Evolutionary conservation across 2,329 filamentous ascomycete species (phyloP).

Genomic region (Alternaria rosae): DNA sequence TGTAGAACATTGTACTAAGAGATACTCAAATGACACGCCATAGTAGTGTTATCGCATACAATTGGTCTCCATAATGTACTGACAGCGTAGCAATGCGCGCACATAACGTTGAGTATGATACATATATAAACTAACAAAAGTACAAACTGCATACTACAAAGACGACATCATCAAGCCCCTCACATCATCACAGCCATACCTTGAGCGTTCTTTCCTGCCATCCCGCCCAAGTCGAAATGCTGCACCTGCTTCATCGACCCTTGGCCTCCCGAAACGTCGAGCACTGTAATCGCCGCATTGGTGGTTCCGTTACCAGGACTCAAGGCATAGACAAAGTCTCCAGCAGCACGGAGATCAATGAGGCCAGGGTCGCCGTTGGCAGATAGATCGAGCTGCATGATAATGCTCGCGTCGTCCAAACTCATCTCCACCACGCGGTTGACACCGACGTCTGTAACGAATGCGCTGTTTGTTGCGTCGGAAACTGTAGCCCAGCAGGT

Average conservation of each 20-base stretch:
- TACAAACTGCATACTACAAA: not conserved
- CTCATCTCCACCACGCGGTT: conserved; percentile 67
- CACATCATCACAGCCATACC: conserved; percentile 46
- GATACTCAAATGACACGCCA: not conserved
- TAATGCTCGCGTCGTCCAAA: conserved; percentile 56
- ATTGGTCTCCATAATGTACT: not conserved
- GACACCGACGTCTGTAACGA: conserved; percentile 63
- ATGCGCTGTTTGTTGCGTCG: conserved; percentile 58
- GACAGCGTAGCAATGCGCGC: not conserved
- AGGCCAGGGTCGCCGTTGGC: conserved; percentile 60
- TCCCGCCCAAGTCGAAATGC: conserved; percentile 42
- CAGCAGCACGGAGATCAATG: conserved; percentile 62
- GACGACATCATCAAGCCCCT: not conserved
- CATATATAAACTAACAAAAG: not conserved
- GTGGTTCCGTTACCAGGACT: conserved; percentile 60
- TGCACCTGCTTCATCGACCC: conserved; percentile 46
- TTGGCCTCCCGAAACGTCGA: conserved; percentile 44
- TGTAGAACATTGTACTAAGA: not conserved
- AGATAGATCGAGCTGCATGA: conserved; percentile 51
- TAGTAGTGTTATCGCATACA: not conserved
- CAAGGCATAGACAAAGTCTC: conserved; percentile 66
- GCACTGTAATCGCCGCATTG: conserved; percentile 48
- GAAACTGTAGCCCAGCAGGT: conserved; percentile 68
- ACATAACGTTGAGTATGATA: not conserved
- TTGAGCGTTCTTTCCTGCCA: conserved; percentile 41